Evolutionary conservation across 495 filamentous ascomycete species (phyloP).

Genomic region (Pseudevernia furfuracea): DNA sequence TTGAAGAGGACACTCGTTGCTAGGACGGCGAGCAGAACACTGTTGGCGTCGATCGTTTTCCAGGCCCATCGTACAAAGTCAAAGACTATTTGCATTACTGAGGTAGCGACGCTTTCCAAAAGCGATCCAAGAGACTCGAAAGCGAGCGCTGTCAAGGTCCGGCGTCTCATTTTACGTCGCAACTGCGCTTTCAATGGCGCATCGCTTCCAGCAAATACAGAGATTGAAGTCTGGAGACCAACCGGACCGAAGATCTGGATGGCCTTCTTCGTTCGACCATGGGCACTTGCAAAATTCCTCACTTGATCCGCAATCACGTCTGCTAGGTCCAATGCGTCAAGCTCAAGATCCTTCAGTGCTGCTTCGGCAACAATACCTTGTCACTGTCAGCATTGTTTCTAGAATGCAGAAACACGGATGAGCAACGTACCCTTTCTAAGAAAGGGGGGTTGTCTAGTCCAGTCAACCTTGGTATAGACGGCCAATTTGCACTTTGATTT

Average conservation of each 20-base stretch:
- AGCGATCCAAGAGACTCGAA: slow-evolving; percentile 60
- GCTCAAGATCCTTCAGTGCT: slow-evolving; percentile 69
- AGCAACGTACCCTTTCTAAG: slow-evolving; percentile 26
- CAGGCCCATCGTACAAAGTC: slow-evolving; percentile 54
- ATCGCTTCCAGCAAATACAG: slow-evolving; percentile 51
- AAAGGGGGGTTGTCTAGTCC: slow-evolving; percentile 58
- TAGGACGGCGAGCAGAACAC: slow-evolving; percentile 62
- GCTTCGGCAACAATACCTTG: slow-evolving; percentile 61
- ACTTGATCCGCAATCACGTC: slow-evolving; percentile 86
- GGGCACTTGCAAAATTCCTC: slow-evolving; percentile 59
- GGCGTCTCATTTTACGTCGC: slow-evolving; percentile 55
- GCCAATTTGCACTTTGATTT: slow-evolving; percentile 90
- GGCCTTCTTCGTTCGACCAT: slow-evolving; percentile 82
- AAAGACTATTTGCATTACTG: slow-evolving; percentile 66
- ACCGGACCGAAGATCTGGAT: slow-evolving; percentile 84
- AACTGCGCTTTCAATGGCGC: slow-evolving; percentile 34
- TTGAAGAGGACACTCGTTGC: slow-evolving; percentile 61
- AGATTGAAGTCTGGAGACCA: slow-evolving; percentile 59
- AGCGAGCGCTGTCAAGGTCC: slow-evolving; percentile 60
- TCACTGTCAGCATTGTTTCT: not conserved
- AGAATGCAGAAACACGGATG: not conserved
- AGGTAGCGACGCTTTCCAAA: slow-evolving; percentile 59
- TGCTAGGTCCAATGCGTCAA: slow-evolving; percentile 76
- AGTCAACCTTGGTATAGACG: slow-evolving; percentile 79
- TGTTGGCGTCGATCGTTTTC: slow-evolving; percentile 65